Conservation (phyloP, 2,329 filamentous ascomycete species). For the Pleoardoris graminearum region DNA sequence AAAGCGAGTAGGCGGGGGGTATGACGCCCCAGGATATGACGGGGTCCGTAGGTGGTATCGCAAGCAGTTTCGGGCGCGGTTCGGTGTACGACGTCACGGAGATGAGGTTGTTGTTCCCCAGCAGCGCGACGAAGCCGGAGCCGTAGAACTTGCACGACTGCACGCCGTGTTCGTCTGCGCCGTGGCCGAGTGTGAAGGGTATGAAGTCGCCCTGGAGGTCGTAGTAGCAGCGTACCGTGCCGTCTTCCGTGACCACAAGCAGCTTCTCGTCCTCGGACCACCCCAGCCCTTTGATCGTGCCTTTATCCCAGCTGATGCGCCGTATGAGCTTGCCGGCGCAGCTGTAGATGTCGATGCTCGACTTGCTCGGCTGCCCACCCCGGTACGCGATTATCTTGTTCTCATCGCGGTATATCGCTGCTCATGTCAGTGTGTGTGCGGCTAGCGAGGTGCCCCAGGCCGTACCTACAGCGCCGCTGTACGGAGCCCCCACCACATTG, state of each 20-base stretch:
- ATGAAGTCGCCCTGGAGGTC: conserved; percentile 94
- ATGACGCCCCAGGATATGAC: conserved; percentile 90
- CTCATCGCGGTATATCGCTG: conserved; percentile 88
- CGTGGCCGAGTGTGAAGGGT: conserved; percentile 87
- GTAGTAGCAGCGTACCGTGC: conserved; percentile 86
- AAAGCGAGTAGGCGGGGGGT: conserved; percentile 83
- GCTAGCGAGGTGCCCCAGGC: not conserved
- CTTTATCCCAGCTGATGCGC: conserved; percentile 87
- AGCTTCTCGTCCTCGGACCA: conserved; percentile 97
- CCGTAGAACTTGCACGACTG: conserved; percentile 89
- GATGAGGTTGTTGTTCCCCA: conserved; percentile 84
- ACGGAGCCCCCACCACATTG: conserved; percentile 86
- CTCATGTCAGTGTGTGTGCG: conserved; percentile 31
- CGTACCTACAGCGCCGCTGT: conserved; percentile 87
- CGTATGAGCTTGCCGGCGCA: conserved; percentile 87
- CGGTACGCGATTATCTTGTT: conserved; percentile 79
- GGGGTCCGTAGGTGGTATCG: conserved; percentile 72
- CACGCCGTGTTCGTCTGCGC: conserved; percentile 85
- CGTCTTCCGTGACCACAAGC: conserved; percentile 84
- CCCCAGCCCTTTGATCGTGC: conserved; percentile 81
- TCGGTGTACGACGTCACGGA: conserved; percentile 89
- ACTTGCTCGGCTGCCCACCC: conserved; percentile 70
- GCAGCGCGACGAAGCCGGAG: conserved; percentile 86
- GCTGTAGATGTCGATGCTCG: conserved; percentile 92
- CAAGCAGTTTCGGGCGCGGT: conserved; percentile 82